Evolutionary conservation across 1,284 basidiomycete species (phyloP).

Genomic region (Tilletia indica): DNA sequence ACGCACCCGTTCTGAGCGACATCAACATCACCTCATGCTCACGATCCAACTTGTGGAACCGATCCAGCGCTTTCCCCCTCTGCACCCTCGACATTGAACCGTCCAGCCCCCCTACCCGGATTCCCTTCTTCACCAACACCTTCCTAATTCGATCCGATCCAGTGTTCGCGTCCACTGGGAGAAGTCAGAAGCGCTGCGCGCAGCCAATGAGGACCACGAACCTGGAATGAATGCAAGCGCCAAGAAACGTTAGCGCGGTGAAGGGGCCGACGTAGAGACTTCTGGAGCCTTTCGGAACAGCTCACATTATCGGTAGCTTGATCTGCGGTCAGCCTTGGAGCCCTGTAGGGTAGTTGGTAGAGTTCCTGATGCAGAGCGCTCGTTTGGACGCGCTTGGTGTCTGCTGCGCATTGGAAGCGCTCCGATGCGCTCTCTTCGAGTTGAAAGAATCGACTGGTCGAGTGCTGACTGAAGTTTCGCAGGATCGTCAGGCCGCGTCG

Average conservation of each 20-base stretch:
- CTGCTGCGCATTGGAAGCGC: background rate
- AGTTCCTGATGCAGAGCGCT: too few species aligned
- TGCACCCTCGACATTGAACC: slow-evolving; percentile 51
- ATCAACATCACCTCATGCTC: slow-evolving; percentile 50
- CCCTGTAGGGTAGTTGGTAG: too few species aligned
- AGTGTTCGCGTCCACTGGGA: slow-evolving; percentile 58
- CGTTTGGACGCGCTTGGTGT: too few species aligned
- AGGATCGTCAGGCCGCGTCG: too few species aligned
- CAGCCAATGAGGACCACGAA: background rate
- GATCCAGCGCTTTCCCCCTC: slow-evolving; percentile 43
- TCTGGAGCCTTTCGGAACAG: too few species aligned
- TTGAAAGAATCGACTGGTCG: too few species aligned
- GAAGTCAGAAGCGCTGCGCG: slow-evolving; percentile 44
- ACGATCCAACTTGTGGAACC: slow-evolving; percentile 43
- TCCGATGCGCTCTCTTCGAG: background rate
- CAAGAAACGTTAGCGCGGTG: too few species aligned
- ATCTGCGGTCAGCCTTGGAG: background rate
- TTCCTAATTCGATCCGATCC: slow-evolving; percentile 46
- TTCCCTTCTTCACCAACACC: slow-evolving; percentile 43
- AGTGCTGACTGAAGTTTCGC: too few species aligned
- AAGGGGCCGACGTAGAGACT: too few species aligned
- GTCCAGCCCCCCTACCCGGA: slow-evolving; percentile 43
- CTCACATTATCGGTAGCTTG: background rate
- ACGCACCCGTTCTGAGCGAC: slow-evolving; percentile 52
- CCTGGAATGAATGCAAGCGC: background rate